Evolutionary conservation across 139 green algal species (phyloP), one percentile per base, ranked within the genome.

Genomic region (Spirogloea muscicola): DNA sequence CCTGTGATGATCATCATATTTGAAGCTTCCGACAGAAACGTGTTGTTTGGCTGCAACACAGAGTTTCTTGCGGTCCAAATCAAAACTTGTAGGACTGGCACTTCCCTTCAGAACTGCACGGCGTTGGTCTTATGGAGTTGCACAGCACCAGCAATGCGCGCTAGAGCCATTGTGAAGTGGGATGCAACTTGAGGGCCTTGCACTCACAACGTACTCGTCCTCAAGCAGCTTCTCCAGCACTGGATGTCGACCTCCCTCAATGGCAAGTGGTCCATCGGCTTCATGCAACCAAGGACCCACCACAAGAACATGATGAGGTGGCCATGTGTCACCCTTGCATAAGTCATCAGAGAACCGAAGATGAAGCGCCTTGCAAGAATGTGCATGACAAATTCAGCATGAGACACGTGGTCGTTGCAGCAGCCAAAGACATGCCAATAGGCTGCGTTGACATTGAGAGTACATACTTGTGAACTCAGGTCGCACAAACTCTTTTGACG

Each of bases 221-320:
- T 66, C 10, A 60, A 72, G 36, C 59, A 84, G 34, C 25, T 84
- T 72, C 51, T 96, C 92, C 51, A 94, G 70, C 72, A 94, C 85
- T 1, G 92, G 92, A 73, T 96, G 89, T 2, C 88, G 75, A 0
- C 87, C 87, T 31, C 52, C 73, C 3, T 36, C 7, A 2, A 96
- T 82, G 16, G 68, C 75, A 25, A 82, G 18, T 29, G 67, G 67
- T 10, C 58, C 75, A 80, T 80, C 21, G n/a, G n/a, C 13, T 76
- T 49, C 66, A 49, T 36, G 38, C 59, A 68, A 6, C 52, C 37
- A 38, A 21, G 46, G 21, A n/a, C 21, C n/a, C 21, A 55, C 21
- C 46, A 21, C 46, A n/a, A n/a, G 46, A 21, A 21, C 21, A 21
- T 55, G 21, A n/a, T 21, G 21, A n/a, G 46, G 46, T 55, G 21